Evolutionary conservation across 768 basidiomycete genomes (phyloP).

Genomic region (Leucogyrophana mollusca): DNA sequence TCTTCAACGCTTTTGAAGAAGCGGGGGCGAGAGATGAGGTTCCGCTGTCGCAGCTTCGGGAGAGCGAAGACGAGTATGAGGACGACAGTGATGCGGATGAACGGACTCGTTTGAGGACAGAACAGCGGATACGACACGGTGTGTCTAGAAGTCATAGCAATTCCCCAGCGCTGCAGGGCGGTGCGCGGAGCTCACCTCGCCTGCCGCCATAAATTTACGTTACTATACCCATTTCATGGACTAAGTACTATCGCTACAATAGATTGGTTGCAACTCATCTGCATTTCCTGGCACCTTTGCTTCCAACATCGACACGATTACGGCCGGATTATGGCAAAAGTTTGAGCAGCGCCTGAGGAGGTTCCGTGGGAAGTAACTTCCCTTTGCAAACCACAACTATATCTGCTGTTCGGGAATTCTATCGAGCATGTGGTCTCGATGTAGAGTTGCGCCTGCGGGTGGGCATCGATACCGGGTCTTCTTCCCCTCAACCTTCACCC

Average conservation of each 20-base stretch:
- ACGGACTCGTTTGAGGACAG: conserved; percentile 31
- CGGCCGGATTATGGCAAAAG: too few relatives aligned
- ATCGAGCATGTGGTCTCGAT: conserved; percentile 24
- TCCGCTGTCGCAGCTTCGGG: conserved; percentile 61
- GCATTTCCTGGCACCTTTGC: too few relatives aligned
- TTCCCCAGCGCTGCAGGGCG: conserved; percentile 43
- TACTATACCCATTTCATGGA: conserved; percentile 21
- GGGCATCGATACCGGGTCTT: conserved; percentile 22
- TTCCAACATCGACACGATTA: too few relatives aligned
- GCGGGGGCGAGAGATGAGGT: conserved; percentile 45
- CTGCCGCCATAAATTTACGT: conserved; percentile 11
- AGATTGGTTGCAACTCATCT: conserved; percentile 16
- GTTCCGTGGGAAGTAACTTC: too few relatives aligned
- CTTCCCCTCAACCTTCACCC: conserved; percentile 5
- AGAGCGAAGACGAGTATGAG: conserved; percentile 60
- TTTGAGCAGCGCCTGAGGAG: too few relatives aligned
- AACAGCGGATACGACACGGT: conserved; percentile 20
- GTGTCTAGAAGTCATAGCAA: conserved; percentile 55
- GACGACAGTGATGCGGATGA: conserved; percentile 50
- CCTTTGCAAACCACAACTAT: too few relatives aligned
- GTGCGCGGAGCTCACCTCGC: conserved; percentile 19
- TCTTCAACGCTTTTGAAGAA: conserved; percentile 79
- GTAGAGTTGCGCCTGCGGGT: conserved; percentile 11
- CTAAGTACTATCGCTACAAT: conserved; percentile 22
- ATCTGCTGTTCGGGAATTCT: too few relatives aligned